Base-by-base conservation (phyloP, 2,329 filamentous ascomycete species). In the Ophiosphaerella narmari region DNA sequence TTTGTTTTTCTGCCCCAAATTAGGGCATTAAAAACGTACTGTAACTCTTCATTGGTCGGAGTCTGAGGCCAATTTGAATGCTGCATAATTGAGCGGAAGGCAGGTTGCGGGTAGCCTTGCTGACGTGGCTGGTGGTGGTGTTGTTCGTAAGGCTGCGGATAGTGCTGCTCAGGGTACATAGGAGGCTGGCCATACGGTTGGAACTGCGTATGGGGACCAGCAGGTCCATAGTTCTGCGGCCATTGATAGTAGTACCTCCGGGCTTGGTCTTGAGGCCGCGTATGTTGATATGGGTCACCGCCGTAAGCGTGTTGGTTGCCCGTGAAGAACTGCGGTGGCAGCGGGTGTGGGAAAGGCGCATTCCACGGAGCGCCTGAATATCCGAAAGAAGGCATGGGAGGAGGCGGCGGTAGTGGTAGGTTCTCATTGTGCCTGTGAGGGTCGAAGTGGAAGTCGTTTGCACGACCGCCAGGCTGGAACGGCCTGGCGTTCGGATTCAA, bases 21-120 rank as follows among this genome's bases (percentile, higher is more conserved):
- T 13, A 60, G 50, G 55, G 52, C 37, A 40, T 60, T 51, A 26
- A 62, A 56, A 31, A 52, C 59, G 37, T 63, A 62, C 56, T 65
- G 62, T 46, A 59, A 40, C 34, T 62, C 53, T 23, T 52, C 41
- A n/a, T 56, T 55, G 29, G 43, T 56, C n/a, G 46, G 43, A 31
- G 52, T 48, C 14, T 53, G 47, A 5, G 48, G 44, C n/a, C 48
- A 40, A 13, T 43, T 55, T 14, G 52, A 39, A 16, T 60, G 60
- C 26, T 62, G 58, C 52, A 59, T 55, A 7, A 37, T 37, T 18
- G 46, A 43, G 18, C 54, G 47, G 14, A 54, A 50, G 31, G 52
- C 53, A 8, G 55, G 58, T 24, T 54, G 56, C 14, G 53, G 46
- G 35, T 46, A 60, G 38, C 46, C 50, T 1, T 39, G 54, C 32